Conservation (phyloP, 108 stramenopile species). For the Stephanodiscus triporus region DNA sequence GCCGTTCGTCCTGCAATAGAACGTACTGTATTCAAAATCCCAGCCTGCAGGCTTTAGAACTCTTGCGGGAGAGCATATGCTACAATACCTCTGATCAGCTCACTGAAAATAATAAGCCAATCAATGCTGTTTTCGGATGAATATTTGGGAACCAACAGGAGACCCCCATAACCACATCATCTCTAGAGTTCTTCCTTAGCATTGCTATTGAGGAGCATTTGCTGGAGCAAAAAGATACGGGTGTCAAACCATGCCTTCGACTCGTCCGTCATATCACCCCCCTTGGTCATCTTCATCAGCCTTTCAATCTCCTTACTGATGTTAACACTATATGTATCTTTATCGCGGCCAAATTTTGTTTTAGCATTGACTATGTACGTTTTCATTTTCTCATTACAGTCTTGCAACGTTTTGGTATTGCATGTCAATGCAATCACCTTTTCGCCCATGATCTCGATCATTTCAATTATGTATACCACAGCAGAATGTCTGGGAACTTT, state of each 20-base stretch:
- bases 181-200: constrained; percentile 32
- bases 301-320: constrained; percentile 52
- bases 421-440: constrained; percentile 64
- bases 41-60: no score
- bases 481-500: constrained; percentile 77
- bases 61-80: no score
- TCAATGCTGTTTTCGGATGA: background rate
- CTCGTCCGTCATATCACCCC: constrained; percentile 49
- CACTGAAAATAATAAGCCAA: background rate
- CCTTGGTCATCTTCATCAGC: constrained; percentile 47
- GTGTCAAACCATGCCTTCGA: constrained; percentile 51
- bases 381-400: constrained; percentile 70
- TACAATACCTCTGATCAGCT: no score
- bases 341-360: constrained; percentile 42
- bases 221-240: constrained; percentile 51
- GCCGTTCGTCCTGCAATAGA: no score
- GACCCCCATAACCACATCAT: background rate
- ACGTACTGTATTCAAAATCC: no score
- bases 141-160: background rate
- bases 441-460: constrained; percentile 76
- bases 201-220: constrained; percentile 47
- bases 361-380: constrained; percentile 66
- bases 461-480: constrained; percentile 91
- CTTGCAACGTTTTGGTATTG: constrained; percentile 41
- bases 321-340: constrained; percentile 35